These are phyloP conservation scores for Aspergillus japonicus DNA, from an alignment of 2,329 filamentous ascomycete genomes.

Conservation along the genomic window DNA sequence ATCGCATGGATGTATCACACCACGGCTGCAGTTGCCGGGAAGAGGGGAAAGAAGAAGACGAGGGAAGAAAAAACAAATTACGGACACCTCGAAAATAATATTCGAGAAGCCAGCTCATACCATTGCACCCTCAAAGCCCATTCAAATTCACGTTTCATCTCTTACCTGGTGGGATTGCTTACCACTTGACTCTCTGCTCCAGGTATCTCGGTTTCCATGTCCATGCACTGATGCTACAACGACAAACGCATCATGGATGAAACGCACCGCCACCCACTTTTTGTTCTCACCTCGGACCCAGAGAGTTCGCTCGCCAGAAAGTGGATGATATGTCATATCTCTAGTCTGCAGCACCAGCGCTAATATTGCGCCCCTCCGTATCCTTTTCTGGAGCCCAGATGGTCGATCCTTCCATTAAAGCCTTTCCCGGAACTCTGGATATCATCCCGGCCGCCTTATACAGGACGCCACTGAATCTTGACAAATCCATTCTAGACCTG, in stretches of 20 bases:
- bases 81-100: background rate
- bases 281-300: background rate
- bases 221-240: background rate
- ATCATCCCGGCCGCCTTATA: constrained; percentile 16
- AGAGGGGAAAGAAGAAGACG: background rate
- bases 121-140: background rate
- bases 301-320: background rate
- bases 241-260: background rate
- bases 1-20: constrained; percentile 21
- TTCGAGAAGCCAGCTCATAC: background rate
- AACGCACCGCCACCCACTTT: background rate
- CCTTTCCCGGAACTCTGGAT: constrained; percentile 16
- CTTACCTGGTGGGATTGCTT: background rate
- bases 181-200: background rate
- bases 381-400: constrained; percentile 9
- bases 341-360: constrained; percentile 10
- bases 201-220: background rate
- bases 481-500: constrained; percentile 22
- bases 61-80: background rate
- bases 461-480: constrained; percentile 12
- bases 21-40: background rate
- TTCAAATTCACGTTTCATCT: background rate
- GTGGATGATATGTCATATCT: constrained; percentile 21
- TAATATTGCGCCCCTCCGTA: constrained; percentile 4
- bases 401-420: constrained; percentile 15